Base-by-base conservation (phyloP, 805 yeast genomes). In the Teunomyces panamensis region DNA sequence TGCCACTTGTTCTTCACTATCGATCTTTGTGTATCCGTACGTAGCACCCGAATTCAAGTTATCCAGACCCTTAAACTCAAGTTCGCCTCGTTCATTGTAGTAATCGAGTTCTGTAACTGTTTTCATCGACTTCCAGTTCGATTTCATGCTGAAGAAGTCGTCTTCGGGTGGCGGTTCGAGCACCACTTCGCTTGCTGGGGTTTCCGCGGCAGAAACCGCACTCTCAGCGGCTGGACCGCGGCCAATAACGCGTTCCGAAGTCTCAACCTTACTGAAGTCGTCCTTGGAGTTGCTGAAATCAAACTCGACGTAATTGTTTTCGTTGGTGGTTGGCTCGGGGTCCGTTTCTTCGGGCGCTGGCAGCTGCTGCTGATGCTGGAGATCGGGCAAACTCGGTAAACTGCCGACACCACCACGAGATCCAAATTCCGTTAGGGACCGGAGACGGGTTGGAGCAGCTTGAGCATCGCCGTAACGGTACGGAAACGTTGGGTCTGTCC, bases 91-190 rank as follows among this genome's bases (percentile, higher is more conserved):
- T 24, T 89, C 87, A 59, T 92, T 88, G 62, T 89, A 92, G 36
- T 89, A 78, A 51, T 89, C 89, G 48, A 80, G 75, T 43, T 84
- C 81, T 3, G 96, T 83, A 27, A 89, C 84, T 0, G 92, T 83
- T 37, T 87, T 85, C 89, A 94, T 90, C 13, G 87, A 81, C 59
- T 86, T 84, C 99, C 99, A 94, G 27, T 77, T 84, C 5, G 68
- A 42, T 10, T 73, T 78, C 16, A 65, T 69, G 42, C 51, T 51
- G 49, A 72, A 71, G 52, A 70, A 71, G 46, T 68, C 45, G 28
- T 27, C 42, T 9, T 35, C 35, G 3, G 42, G 42, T 5, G 42
- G 34, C 9, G 39, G 35, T 10, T 27, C 42, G 5, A 32, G 16
- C n/a, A 30, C 24, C 20, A 30, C 28, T 13, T 30, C 26, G 16